Percentiles rank a stretch among this genome's conserved stretches.
These are phyloP conservation scores for Podaxis rugospora DNA, from an alignment of 768 basidiomycete genomes.

Conservation along the genomic window DNA sequence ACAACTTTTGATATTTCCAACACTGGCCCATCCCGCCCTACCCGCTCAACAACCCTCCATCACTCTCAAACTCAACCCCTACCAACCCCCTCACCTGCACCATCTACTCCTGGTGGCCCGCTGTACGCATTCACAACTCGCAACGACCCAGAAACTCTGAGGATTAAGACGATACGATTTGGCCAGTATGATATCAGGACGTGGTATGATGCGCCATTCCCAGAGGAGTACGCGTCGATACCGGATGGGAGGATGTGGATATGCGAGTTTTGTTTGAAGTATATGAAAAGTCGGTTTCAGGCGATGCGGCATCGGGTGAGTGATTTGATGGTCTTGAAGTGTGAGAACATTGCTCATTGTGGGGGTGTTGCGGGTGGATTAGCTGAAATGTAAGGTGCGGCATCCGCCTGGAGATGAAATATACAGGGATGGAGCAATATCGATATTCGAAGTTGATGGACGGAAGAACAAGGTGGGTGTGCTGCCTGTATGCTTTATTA, in stretches of 20 bases:
- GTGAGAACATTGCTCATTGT: background rate
- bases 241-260: slow-evolving; percentile 93
- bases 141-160: slow-evolving; percentile 37
- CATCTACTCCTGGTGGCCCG: slow-evolving; percentile 35
- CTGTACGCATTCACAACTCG: slow-evolving; percentile 20
- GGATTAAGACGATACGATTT: slow-evolving; percentile 87
- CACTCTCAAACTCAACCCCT: slow-evolving; percentile 26
- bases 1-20: slow-evolving; percentile 21
- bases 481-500: background rate
- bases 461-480: slow-evolving; percentile 84
- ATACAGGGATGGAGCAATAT: slow-evolving; percentile 83
- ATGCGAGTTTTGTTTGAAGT: slow-evolving; percentile 97
- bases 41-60: slow-evolving; percentile 53
- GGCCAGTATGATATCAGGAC: slow-evolving; percentile 92
- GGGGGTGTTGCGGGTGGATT: background rate
- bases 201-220: slow-evolving; percentile 99
- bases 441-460: slow-evolving; percentile 97
- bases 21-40: slow-evolving; percentile 56
- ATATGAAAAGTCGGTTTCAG: slow-evolving; percentile 92
- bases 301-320: slow-evolving; percentile 81
- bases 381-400: slow-evolving; percentile 93
- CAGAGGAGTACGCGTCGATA: slow-evolving; percentile 91
- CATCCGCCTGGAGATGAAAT: slow-evolving; percentile 99
- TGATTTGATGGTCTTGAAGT: slow-evolving; percentile 9
- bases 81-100: slow-evolving; percentile 36